phyloP scores from a whole-genome alignment of 2,329 filamentous ascomycete genomes.

The Diaporthe ampelina region DNA sequence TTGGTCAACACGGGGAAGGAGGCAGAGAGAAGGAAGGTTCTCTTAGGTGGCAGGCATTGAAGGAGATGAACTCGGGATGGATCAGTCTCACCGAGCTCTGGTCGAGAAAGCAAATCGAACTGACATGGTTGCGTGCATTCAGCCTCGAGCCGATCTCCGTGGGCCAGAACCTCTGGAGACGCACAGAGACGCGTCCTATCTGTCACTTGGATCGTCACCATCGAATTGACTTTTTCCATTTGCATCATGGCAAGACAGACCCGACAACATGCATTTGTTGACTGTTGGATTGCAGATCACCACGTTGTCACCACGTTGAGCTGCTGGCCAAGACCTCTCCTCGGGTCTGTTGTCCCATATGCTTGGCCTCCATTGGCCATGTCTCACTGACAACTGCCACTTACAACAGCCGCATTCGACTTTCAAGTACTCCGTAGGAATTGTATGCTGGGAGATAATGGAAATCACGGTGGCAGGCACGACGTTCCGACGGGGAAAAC shows the following conservation, averaged over 20 bases:
- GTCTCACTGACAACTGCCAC: not conserved
- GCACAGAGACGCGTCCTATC: not conserved
- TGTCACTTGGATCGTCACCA: constrained; percentile 18
- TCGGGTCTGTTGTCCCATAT: not conserved
- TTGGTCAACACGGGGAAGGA: not conserved
- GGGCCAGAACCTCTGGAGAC: constrained; percentile 1
- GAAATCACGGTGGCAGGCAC: too few relatives aligned
- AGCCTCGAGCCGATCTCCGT: not conserved
- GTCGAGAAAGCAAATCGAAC: not conserved
- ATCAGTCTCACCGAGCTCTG: not conserved
- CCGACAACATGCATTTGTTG: not conserved
- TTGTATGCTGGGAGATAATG: too few relatives aligned
- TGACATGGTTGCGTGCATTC: not conserved
- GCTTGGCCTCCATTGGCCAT: too few relatives aligned
- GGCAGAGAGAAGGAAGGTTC: not conserved
- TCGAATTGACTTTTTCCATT: not conserved
- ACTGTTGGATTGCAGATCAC: not conserved
- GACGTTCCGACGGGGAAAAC: not conserved
- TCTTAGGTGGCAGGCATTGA: not conserved
- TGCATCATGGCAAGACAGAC: not conserved
- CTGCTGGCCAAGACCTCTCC: not conserved
- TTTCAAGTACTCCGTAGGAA: too few relatives aligned
- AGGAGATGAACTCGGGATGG: not conserved
- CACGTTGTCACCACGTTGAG: constrained; percentile 1
- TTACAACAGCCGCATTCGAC: not conserved